phyloP scores from a whole-genome alignment of 768 basidiomycete genomes.

The Suillus paluster region DNA sequence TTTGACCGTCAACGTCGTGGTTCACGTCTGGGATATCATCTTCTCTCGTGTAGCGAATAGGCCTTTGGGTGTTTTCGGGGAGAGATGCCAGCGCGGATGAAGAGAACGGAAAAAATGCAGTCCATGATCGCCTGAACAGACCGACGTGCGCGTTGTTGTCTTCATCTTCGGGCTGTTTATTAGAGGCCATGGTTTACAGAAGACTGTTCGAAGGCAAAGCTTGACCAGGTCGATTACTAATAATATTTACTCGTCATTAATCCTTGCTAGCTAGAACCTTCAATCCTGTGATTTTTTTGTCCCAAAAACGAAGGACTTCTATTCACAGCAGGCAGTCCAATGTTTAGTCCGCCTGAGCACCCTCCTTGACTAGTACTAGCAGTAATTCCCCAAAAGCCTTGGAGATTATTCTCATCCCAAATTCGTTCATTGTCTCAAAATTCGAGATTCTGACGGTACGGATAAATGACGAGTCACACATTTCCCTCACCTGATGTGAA shows the following conservation, averaged over 20 bases:
- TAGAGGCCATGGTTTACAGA: constrained; percentile 18
- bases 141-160: constrained; percentile 23
- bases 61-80: constrained; percentile 41
- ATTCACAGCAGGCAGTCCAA: too few species aligned
- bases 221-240: constrained; percentile 25
- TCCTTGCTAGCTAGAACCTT: too few species aligned
- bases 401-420: too few species aligned
- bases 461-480: neutral
- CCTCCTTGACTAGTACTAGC: too few species aligned
- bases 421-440: too few species aligned
- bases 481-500: neutral
- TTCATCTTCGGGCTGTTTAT: constrained; percentile 16
- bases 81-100: constrained; percentile 58
- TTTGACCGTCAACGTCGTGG: constrained; percentile 51
- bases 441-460: neutral
- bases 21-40: constrained; percentile 73
- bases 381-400: too few species aligned
- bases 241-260: too few species aligned
- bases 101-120: constrained; percentile 74
- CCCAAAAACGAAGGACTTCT: too few species aligned
- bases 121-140: constrained; percentile 63
- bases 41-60: constrained; percentile 63
- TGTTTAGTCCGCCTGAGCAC: too few species aligned
- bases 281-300: too few species aligned
- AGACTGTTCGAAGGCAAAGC: neutral